A percentile compares a stretch with the other conserved stretches of the same genome.
These are phyloP conservation scores for Aspergillus fumigatiaffinis DNA, from an alignment of 2,329 filamentous ascomycete genomes.

Conservation along the genomic window DNA sequence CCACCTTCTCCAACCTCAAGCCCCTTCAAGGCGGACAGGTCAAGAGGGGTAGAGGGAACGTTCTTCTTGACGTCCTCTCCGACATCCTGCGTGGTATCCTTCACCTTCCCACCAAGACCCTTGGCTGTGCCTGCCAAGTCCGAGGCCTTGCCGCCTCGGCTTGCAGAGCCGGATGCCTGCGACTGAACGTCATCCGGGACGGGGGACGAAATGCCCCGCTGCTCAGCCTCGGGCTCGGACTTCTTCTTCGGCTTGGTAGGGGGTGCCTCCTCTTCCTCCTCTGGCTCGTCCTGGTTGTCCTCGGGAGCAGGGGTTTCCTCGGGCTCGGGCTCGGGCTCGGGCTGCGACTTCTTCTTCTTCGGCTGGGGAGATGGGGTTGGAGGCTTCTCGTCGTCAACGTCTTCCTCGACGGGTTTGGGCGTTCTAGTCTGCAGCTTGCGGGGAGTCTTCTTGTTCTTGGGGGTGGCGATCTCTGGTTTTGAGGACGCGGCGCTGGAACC, in stretches of 20 bases:
- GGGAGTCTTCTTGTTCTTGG: constrained; percentile 19
- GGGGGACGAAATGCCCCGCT: constrained; percentile 19
- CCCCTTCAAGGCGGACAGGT: constrained; percentile 37
- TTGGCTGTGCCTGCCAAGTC: constrained; percentile 16
- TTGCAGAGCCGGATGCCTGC: constrained; percentile 26
- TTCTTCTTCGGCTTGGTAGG: not conserved
- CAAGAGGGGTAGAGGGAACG: constrained; percentile 7
- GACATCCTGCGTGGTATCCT: constrained; percentile 13
- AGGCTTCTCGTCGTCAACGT: constrained; percentile 14
- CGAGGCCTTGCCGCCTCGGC: constrained; percentile 11
- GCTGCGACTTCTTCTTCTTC: constrained; percentile 12
- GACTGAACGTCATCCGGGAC: constrained; percentile 20
- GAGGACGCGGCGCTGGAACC: constrained; percentile 19
- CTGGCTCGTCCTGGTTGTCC: not conserved
- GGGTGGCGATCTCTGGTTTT: constrained; percentile 3
- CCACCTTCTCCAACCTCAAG: constrained; percentile 36
- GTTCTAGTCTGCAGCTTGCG: constrained; percentile 22
- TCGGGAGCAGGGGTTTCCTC: not conserved
- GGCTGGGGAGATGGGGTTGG: constrained; percentile 20
- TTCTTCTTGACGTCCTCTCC: constrained; percentile 18
- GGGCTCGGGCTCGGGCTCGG: constrained; percentile 1
- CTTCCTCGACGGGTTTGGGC: constrained; percentile 17
- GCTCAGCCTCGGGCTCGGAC: constrained; percentile 13
- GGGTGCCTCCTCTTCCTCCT: no score
- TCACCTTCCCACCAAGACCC: constrained; percentile 12